Evolutionary conservation across 495 filamentous ascomycete genomes (phyloP).

Genomic region (Oleoguttula mirabilis): DNA sequence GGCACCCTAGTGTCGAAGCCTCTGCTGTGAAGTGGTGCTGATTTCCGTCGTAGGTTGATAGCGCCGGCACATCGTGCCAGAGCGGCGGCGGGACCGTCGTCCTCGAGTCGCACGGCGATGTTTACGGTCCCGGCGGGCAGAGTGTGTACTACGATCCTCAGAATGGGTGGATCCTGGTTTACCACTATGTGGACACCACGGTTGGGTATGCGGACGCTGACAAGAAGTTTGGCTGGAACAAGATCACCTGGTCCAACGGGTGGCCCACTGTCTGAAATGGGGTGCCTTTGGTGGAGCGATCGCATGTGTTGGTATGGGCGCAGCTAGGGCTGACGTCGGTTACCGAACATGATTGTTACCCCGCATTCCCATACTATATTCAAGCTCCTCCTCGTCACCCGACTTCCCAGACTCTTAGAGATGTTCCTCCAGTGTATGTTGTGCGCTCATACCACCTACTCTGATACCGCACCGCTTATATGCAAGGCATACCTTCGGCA

Average conservation of each 20-base stretch:
- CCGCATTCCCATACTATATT: too few relatives aligned
- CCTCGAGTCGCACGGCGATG: conserved; percentile 44
- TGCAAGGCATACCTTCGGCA: neutral
- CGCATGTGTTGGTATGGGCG: too few relatives aligned
- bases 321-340: too few relatives aligned
- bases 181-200: conserved; percentile 55
- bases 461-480: too few relatives aligned
- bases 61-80: conserved; percentile 41
- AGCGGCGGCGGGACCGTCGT: conserved; percentile 51
- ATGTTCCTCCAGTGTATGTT: too few relatives aligned
- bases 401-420: neutral
- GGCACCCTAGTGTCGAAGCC: too few relatives aligned
- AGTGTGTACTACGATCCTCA: conserved; percentile 39
- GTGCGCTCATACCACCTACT: too few relatives aligned
- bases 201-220: conserved; percentile 53
- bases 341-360: too few relatives aligned
- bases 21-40: too few relatives aligned
- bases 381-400: neutral
- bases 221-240: conserved; percentile 57
- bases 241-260: conserved; percentile 48
- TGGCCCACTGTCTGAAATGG: too few relatives aligned
- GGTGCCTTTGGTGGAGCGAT: too few relatives aligned
- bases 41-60: too few relatives aligned
- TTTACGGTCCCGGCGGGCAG: conserved; percentile 64
- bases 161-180: conserved; percentile 42